Evolutionary conservation across 345 rosid species (phyloP).

Genomic region (Dipteronia sinensis): DNA sequence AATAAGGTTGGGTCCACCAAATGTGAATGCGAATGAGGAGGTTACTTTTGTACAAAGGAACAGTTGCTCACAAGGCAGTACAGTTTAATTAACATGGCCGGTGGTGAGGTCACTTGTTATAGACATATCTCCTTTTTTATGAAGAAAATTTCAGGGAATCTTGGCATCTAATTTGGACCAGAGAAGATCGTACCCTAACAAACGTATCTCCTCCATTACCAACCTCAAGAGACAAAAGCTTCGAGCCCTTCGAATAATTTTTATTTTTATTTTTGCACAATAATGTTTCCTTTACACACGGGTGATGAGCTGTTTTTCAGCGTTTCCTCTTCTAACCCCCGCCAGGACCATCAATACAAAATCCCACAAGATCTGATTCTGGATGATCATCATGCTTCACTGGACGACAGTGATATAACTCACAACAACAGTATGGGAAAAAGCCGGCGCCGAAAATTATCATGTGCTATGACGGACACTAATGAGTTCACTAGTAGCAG

Average conservation of each 20-base stretch:
- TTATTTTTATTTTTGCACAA: constrained; percentile 9
- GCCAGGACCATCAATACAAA: constrained; percentile 32
- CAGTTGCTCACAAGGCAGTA: background rate
- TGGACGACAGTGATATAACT: constrained; percentile 14
- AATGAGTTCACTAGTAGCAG: constrained; percentile 7
- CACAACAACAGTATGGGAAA: background rate
- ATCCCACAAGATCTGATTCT: constrained; percentile 52
- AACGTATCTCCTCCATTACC: constrained; percentile 38
- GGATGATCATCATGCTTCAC: constrained; percentile 15
- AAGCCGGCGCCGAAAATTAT: constrained; percentile 11
- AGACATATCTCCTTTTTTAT: constrained; percentile 8
- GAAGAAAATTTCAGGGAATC: constrained; percentile 17
- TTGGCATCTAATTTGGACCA: constrained; percentile 10
- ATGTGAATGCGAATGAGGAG: constrained; percentile 27
- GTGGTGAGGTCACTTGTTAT: constrained; percentile 17
- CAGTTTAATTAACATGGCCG: constrained; percentile 11
- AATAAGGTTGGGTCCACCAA: background rate
- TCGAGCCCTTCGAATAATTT: background rate
- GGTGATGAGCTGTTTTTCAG: constrained; percentile 67
- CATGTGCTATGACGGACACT: constrained; percentile 10
- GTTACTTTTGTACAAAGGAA: constrained; percentile 21
- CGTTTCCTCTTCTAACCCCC: constrained; percentile 34
- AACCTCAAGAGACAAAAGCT: constrained; percentile 16
- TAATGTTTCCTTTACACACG: constrained; percentile 70
- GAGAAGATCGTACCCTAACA: constrained; percentile 42